Base-by-base conservation (phyloP, 1,139 yeast genomes). In the Geotrichum australiense region DNA sequence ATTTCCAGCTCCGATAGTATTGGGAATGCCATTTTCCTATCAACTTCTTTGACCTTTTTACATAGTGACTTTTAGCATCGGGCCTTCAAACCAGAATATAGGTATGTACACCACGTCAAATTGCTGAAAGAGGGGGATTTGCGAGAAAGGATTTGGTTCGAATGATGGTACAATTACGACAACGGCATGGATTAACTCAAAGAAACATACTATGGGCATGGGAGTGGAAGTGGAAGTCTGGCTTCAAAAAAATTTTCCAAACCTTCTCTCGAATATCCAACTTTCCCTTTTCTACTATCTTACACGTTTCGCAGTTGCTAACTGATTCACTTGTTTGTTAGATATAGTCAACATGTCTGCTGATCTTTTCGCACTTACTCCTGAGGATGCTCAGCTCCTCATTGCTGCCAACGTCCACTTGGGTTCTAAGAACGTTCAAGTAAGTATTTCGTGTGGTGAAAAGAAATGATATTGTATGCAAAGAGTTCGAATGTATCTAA, bases 321-420 rank as follows among this genome's bases (percentile, higher is more conserved):
- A 15, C 39, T 19, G 6, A 3, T 15, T 11, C 12, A 10, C 34
- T 12, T 26, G n/a, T n/a, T n/a, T n/a, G 11, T 8, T 18, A 31
- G 35, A 31, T 31, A 31, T 29, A 14, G 40, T 41, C 41, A 53
- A 43, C 46, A 82, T 82, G 93, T 81, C 93, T 68, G 4, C 35
- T 14, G 60, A 55, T 73, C 78, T 89, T 70, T 84, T 84, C 74
- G 91, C 75, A 68, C 63, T 64, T 50, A 64, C 96, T 72, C 89
- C 93, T 74, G 96, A 89, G 78, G 98, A 91, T 77, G 95, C 96
- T 78, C 93, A 91, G 81, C 86, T 91, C 72, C 82, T 93, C 76
- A 82, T 93, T 76, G 97, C 99, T 71, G 99, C 99, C 72, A 91
- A 91, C 86, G 91, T 83, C 66, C 99, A 93, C 81, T 84, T 91